phyloP scores from a whole-genome alignment of 768 basidiomycete species.

The Strobilomyces dryophilus region DNA sequence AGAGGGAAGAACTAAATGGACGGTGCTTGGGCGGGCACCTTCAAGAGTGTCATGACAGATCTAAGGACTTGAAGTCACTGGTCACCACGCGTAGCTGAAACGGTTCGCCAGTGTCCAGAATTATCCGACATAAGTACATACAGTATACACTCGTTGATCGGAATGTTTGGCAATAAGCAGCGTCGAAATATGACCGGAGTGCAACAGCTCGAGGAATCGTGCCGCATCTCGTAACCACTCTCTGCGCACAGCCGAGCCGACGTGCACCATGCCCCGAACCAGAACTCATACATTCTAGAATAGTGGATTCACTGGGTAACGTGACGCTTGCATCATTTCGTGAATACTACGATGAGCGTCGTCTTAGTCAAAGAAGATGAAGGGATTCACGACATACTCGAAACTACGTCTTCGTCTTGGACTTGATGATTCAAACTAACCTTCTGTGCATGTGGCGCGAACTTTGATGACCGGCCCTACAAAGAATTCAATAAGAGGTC shows the following conservation, averaged over 20 bases:
- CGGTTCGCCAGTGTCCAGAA: too few relatives aligned
- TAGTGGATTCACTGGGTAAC: background rate
- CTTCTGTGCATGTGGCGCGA: slow-evolving; percentile 91
- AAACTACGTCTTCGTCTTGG: slow-evolving; percentile 85
- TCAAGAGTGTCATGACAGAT: background rate
- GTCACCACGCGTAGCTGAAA: too few relatives aligned
- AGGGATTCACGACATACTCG: slow-evolving; percentile 51
- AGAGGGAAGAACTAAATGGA: background rate
- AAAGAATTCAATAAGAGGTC: background rate
- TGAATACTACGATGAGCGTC: slow-evolving; percentile 23
- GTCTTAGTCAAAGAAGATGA: background rate
- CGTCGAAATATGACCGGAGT: too few relatives aligned
- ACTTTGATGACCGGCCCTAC: slow-evolving; percentile 92
- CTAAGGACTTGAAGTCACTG: too few relatives aligned
- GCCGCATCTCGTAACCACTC: too few relatives aligned
- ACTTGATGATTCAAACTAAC: slow-evolving; percentile 82
- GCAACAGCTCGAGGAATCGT: too few relatives aligned
- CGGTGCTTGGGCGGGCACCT: background rate
- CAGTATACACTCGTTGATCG: too few relatives aligned
- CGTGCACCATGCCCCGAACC: background rate
- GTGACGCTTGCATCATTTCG: slow-evolving; percentile 19
- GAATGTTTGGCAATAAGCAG: too few relatives aligned
- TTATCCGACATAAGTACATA: too few relatives aligned
- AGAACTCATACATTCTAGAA: background rate
- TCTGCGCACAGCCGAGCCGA: too few relatives aligned